These are phyloP conservation scores for Radiomyces spectabilis DNA, from an alignment of 192 early-diverging fungal genomes.

Conservation along the genomic window DNA sequence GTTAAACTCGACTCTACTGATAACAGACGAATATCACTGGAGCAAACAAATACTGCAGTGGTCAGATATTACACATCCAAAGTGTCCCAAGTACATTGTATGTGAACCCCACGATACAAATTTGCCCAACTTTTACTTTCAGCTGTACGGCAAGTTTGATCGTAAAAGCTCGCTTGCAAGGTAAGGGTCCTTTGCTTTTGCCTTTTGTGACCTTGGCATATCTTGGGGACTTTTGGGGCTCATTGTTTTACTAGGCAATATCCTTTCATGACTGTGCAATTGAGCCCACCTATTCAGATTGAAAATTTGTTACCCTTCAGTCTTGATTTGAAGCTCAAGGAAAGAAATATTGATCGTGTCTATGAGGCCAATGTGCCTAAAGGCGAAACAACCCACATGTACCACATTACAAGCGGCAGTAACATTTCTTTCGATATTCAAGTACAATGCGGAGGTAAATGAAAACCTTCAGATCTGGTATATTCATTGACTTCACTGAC, in stretches of 20 bases:
- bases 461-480: too few species aligned
- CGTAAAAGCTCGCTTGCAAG: conserved; percentile 6
- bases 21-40: conserved; percentile 52
- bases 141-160: conserved; percentile 32
- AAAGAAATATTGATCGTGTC: conserved; percentile 29
- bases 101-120: conserved; percentile 17
- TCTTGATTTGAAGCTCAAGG: conserved; percentile 51
- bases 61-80: conserved; percentile 43
- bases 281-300: conserved; percentile 56
- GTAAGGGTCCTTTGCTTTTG: too few species aligned
- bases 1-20: not conserved
- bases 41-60: conserved; percentile 58
- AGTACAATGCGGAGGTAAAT: too few species aligned
- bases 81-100: conserved; percentile 20
- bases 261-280: conserved; percentile 56
- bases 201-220: too few species aligned
- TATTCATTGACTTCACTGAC: too few species aligned
- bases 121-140: conserved; percentile 37
- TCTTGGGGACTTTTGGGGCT: too few species aligned
- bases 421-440: not conserved
- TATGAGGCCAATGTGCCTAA: not conserved
- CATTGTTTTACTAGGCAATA: conserved; percentile 21
- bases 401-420: conserved; percentile 3
- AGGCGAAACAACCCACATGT: conserved; percentile 4
- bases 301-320: conserved; percentile 81